phyloP scores from a whole-genome alignment of 768 basidiomycete species.

The Psilocybe cyanescens region DNA sequence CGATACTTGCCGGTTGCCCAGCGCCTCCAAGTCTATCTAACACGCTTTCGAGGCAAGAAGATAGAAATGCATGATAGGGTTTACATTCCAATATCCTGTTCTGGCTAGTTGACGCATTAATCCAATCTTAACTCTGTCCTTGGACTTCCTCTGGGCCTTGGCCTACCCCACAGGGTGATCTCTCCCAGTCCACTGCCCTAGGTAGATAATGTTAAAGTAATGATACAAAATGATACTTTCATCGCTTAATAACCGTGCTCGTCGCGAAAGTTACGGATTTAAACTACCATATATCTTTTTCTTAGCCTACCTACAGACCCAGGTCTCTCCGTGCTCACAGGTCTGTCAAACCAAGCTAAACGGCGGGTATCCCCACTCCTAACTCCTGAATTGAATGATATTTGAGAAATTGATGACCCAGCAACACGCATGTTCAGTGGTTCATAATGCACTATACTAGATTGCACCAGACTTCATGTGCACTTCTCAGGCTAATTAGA shows the following conservation, averaged over 20 bases:
- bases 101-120: conserved; percentile 1
- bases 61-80: not conserved
- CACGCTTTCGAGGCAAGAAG: not conserved
- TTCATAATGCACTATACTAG: no score
- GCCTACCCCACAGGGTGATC: not conserved
- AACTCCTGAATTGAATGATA: not conserved
- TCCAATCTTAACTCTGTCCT: not conserved
- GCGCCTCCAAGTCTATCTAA: not conserved
- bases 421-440: not conserved
- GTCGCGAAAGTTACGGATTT: no score
- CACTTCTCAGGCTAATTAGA: not conserved
- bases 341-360: not conserved
- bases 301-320: not conserved
- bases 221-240: no score
- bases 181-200: not conserved
- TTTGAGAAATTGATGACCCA: not conserved
- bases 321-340: not conserved
- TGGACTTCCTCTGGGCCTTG: not conserved
- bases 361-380: not conserved
- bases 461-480: no score
- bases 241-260: no score
- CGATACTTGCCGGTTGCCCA: conserved; percentile 2
- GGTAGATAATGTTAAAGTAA: not conserved
- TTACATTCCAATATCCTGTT: not conserved
- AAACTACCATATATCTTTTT: no score